Percentiles rank a stretch among this genome's conserved stretches.
Conservation (phyloP, 148 eudicot genomes). For the Silene uniflora region DNA sequence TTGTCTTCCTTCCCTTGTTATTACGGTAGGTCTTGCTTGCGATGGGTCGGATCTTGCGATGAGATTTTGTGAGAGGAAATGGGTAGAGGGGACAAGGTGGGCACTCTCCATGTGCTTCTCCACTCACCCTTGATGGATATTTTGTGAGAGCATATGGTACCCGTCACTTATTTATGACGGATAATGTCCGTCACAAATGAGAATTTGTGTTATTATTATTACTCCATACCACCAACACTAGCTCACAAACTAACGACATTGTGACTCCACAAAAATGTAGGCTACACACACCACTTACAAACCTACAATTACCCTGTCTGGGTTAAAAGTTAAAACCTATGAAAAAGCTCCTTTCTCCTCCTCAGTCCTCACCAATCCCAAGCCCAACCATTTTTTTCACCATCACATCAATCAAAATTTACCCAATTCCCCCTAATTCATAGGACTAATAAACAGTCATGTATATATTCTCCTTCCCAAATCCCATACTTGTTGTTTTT, state of each 20-base stretch:
- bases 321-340: neutral
- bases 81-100: fast-evolving
- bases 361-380: neutral
- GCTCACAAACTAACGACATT: neutral
- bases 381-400: neutral
- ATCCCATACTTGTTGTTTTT: conserved; percentile 14
- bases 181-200: too few relatives aligned
- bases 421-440: neutral
- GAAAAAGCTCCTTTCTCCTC: neutral
- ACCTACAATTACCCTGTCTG: neutral
- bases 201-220: too few relatives aligned
- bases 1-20: too few relatives aligned
- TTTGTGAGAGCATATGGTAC: too few relatives aligned
- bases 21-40: too few relatives aligned
- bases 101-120: too few relatives aligned
- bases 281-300: neutral
- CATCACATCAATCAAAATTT: neutral
- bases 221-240: neutral
- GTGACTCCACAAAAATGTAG: neutral
- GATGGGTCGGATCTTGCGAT: too few relatives aligned
- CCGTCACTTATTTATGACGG: too few relatives aligned
- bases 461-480: neutral
- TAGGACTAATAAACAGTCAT: neutral
- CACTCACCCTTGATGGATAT: too few relatives aligned
- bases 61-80: too few relatives aligned